These are phyloP conservation scores for Prasinococcaceae sp. DNA, from an alignment of 139 green algal genomes.

Conservation along the genomic window DNA sequence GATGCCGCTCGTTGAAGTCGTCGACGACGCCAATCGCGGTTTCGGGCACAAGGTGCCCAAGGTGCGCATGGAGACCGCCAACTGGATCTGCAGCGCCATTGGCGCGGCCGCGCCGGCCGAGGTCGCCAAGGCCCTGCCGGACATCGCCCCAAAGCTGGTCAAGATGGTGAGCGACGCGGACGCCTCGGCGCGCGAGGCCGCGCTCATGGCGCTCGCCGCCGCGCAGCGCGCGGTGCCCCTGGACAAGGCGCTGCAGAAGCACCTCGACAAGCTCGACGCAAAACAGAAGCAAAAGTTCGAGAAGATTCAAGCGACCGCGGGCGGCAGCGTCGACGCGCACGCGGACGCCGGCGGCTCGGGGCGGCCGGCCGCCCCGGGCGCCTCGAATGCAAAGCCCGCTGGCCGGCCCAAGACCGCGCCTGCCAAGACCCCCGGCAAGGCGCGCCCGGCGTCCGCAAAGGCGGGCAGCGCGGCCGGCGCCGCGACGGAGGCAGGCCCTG, in stretches of 20 bases:
- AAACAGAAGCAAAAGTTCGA: not conserved
- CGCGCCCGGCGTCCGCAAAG: not conserved
- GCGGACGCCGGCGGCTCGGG: not conserved
- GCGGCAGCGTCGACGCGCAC: not conserved
- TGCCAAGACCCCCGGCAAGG: not conserved
- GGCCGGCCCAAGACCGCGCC: not conserved
- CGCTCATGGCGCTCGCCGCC: conserved; percentile 49
- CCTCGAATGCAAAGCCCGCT: no score
- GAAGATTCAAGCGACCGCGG: not conserved
- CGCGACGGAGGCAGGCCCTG: no score
- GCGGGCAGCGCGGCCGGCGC: not conserved
- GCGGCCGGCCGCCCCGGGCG: no score
- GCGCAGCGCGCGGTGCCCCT: conserved; percentile 17
- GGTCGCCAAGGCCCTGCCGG: not conserved
- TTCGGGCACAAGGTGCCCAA: conserved; percentile 9
- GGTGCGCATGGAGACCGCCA: not conserved
- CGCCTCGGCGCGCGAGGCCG: conserved; percentile 48
- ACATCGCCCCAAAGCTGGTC: conserved; percentile 29
- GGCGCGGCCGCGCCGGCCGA: not conserved
- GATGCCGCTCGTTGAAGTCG: conserved; percentile 8
- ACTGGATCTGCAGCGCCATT: not conserved
- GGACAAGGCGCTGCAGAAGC: conserved; percentile 16
- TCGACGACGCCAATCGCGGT: conserved; percentile 10
- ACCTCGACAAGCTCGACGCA: conserved; percentile 3
- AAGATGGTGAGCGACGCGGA: conserved; percentile 53